Evolutionary conservation across 164 flowering plant genomes (phyloP).

Genomic region (Annona cherimola): DNA sequence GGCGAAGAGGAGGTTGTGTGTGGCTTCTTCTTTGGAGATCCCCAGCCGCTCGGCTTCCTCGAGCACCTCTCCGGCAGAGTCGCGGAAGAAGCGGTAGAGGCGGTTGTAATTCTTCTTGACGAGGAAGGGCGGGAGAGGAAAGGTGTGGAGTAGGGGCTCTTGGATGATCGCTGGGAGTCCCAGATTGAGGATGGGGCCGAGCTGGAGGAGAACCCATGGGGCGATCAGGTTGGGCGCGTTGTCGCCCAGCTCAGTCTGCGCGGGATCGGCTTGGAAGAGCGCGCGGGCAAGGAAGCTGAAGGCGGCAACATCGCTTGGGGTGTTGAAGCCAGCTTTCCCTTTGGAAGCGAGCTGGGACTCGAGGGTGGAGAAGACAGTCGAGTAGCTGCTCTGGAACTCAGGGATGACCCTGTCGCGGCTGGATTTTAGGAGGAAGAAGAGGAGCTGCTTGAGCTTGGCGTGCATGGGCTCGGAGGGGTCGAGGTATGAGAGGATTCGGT

Average conservation of each 20-base stretch:
- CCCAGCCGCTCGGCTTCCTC: constrained; percentile 63
- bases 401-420: constrained; percentile 56
- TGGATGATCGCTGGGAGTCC: constrained; percentile 61
- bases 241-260: constrained; percentile 39
- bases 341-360: constrained; percentile 42
- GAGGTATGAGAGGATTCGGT: constrained; percentile 65
- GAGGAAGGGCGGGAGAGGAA: constrained; percentile 50
- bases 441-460: constrained; percentile 53
- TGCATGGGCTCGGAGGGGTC: constrained; percentile 82
- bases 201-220: constrained; percentile 63
- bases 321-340: constrained; percentile 47
- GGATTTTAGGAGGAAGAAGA: constrained; percentile 48
- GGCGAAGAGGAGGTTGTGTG: constrained; percentile 71
- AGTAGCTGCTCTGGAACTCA: constrained; percentile 41
- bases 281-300: constrained; percentile 57
- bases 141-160: constrained; percentile 49
- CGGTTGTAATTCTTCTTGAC: constrained; percentile 51
- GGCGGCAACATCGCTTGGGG: constrained; percentile 48
- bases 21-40: constrained; percentile 59
- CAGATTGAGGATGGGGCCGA: constrained; percentile 49
- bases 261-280: constrained; percentile 42
- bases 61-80: constrained; percentile 28
- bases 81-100: constrained; percentile 60
- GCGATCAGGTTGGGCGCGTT: constrained; percentile 47
- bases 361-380: constrained; percentile 39